Evolutionary conservation across 371 early-diverging fungal species (phyloP), one percentile per base, ranked within the genome.

Genomic region (Rhizopus microsporus): DNA sequence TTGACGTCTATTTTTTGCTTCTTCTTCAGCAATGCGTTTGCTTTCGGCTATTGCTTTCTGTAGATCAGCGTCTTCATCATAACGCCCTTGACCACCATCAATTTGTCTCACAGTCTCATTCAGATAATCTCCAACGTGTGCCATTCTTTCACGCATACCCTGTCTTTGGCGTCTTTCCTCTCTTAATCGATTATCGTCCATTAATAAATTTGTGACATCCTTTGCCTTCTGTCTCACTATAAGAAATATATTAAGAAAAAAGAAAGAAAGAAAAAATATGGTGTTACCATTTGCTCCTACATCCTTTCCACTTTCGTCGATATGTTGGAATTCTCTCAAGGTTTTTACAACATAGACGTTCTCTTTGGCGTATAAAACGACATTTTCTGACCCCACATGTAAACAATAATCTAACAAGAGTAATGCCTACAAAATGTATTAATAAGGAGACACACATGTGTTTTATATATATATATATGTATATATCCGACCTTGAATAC

Each of bases 311-410:
- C 85, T 82, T 23, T 95, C 96, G 69, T 96, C 95, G n/a, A 93
- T 77, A 69, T 88, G 90, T 68, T 95, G 94, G 68, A 95, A 97
- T 74, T 96, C 97, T 54, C 88, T 89, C 49, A 96, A 74, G 0
- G 98, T 96, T 69, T 93, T 96, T 59, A 97, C 89, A 34, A 94
- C 83, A 60, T 92, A 93, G 9, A 93, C 56, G 64, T 96, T 95
- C 59, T 93, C 87, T 47, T 89, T 86, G 10, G 92, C 88, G 63
- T 96, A 94, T 37, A 77, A 62, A 34, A 95, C 87, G 29, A 95
- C 93, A 51, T 85, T 79, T 56, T 94, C 93, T 29, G 95, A 91
- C 15, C 98, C 98, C 58, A 68, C 64, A 50, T 86, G 78, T 39
- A 93, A 65, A 49, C 89, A 81, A 63, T 83, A 93, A 65, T 90